Evolutionary conservation across 257 asterid genomes (phyloP), one percentile per base, ranked within the genome.

Genomic region (Primulina huaijiensis): DNA sequence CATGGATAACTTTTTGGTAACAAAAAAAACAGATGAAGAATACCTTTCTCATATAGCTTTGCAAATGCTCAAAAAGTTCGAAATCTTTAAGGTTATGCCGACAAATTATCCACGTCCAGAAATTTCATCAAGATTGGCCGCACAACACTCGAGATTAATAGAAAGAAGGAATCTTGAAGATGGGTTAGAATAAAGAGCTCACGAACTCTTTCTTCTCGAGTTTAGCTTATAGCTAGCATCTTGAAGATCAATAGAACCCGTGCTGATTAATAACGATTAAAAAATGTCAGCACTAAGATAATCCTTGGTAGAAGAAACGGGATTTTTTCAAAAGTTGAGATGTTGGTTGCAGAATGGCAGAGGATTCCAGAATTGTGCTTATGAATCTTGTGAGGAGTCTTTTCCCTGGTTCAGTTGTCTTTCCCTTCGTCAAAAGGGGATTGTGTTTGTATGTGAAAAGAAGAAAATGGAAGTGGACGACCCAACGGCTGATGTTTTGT

Each of bases 41-140:
- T 58, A 12, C 58, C 30, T 8, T 19, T 5, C 58, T 21, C 59
- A 46, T 62, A 23, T 50, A 31, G 34, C 37, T 78, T 69, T 69
- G 35, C 60, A 46, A 64, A 59, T 72, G 65, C n/a, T 2, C 57
- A 50, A 17, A 43, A 50, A 16, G 57, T 50, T 50, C 5, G 2
- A 8, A 50, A 50, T 50, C 20, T 50, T 50, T 14, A 16, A 50
- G 57, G 20, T 16, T 5, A 50, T 50, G 57, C 5, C 57, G 57
- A 50, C 57, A 50, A 50, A 50, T 50, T 50, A 46, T 46, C 4
- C 19, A 46, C 14, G 55, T 5, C 55, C 55, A 46, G n/a, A 19
- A 14, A 46, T 46, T 46, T 46, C 19, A 46, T 14, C 55, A 16
- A 46, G 55, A 46, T 46, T 12, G 55, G 19, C 55, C 55, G 11